These are phyloP conservation scores for Dioszegia aurantiaca DNA, from an alignment of 768 basidiomycete species.

Conservation along the genomic window DNA sequence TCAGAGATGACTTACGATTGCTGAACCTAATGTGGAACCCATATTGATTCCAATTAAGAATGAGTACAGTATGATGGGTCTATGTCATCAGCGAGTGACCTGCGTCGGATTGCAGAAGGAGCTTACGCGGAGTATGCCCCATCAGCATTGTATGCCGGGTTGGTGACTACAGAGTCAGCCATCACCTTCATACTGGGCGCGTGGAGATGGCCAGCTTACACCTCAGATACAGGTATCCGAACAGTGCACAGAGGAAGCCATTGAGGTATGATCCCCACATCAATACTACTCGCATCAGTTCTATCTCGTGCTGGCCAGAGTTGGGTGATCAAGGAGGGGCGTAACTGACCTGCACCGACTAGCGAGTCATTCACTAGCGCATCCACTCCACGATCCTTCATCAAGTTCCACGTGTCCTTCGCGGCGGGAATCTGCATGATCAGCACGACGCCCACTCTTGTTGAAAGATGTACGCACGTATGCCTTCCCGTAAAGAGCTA, in stretches of 20 bases:
- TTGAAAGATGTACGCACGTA: constrained; percentile 54
- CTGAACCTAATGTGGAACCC: constrained; percentile 39
- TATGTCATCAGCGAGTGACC: constrained; percentile 9
- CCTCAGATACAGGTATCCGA: constrained; percentile 72
- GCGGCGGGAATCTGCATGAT: constrained; percentile 61
- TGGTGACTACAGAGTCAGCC: constrained; percentile 59
- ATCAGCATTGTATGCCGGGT: constrained; percentile 68
- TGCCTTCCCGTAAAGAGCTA: constrained; percentile 75
- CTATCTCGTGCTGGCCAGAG: background rate
- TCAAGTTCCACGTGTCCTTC: constrained; percentile 76
- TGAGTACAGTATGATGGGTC: constrained; percentile 68
- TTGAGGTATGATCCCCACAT: constrained; percentile 62
- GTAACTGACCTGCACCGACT: constrained; percentile 67
- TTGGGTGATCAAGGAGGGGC: background rate
- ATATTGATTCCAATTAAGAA: constrained; percentile 71
- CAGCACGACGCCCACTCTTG: too few species aligned
- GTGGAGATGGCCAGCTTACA: constrained; percentile 54
- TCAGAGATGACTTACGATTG: constrained; percentile 27
- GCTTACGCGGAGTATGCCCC: constrained; percentile 68
- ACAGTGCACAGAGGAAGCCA: constrained; percentile 70
- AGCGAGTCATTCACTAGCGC: constrained; percentile 79
- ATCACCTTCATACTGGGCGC: background rate
- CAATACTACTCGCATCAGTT: constrained; percentile 13
- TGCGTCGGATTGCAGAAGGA: background rate
- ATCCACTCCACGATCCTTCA: constrained; percentile 75